Base-by-base conservation (phyloP, 1,284 basidiomycete genomes). In the Anthracocystis walkeri region DNA sequence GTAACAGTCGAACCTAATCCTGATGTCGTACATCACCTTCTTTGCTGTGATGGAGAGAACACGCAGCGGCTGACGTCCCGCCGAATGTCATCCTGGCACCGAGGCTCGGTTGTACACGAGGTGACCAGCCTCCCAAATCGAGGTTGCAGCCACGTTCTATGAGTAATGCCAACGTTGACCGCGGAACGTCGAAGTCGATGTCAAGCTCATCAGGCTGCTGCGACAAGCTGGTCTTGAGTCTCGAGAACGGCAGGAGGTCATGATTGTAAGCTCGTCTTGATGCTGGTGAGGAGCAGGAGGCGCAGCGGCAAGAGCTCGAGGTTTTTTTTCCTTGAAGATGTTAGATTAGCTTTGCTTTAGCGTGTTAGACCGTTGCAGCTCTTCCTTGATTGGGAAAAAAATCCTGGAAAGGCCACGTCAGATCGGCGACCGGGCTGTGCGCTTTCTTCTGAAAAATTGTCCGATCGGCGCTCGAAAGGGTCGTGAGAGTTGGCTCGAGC, bases 401-500 rank as follows among this genome's bases (percentile, higher is more conserved):
- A n/a, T n/a, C n/a, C n/a, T n/a, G n/a, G n/a, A n/a, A 20, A 25
- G 27, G 58, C 65, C 55, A 62, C 65, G 58, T 68, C 65, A 68
- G 55, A 68, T 68, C 45, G 59, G 50, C 51, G 45, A 50, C 49
- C 21, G 44, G 33, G 50, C 54, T 41, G 51, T 14, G 51, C 35
- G 35, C 35, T 5, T 40, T 52, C 40, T 40, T 40, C 45, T 38
- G 35, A 38, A 11, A 42, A 58, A 54, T 46, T 61, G 41, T 67
- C 58, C 59, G 65, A 62, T 67, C 44, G 49, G 20, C 40, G 18
- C 23, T n/a, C 29, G 29, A 56, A 16, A 38, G 25, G 25, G 35
- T 27, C 35, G 35, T 23, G 35, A 29, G 45, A 38, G 23, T 23
- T 58, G 46, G 56, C 56, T 50, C 56, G 56, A 58, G 56, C 56